Evolutionary conservation across 768 basidiomycete species (phyloP), one percentile per base, ranked within the genome.

Genomic region (Crepidotus variabilis): DNA sequence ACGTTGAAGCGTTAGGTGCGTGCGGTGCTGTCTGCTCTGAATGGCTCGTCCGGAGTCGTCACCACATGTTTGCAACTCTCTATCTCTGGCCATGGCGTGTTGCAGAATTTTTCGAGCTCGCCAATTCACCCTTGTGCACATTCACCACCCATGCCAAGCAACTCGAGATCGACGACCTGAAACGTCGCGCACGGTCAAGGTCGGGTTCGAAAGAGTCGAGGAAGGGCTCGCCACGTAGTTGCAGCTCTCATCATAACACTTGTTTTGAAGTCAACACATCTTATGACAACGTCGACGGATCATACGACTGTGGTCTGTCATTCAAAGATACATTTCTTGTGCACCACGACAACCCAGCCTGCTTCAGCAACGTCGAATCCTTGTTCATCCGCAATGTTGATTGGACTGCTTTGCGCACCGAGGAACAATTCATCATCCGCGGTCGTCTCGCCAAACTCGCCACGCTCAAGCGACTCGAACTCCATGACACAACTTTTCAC

Each of bases 1-100:
- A 72, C 55, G 43, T 61, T 9, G 53, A 39, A 35, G 54, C 64
- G 14, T 60, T 74, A 22, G 63, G 64, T 5, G 47, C 48, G 9
- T 72, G 71, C 58, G 63, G 69, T 55, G 46, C 63, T 9, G 71
- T 72, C 18, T 74, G 70, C 60, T 63, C 64, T 0, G 66, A 67
- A 56, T 74, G 71, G 71, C 58, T 71, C 33, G 56, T 60, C 18
- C 64, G 70, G 24, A 69, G 68, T 56, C 67, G 71, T 5, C 61
- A 65, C 57, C 70, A 71, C 57, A 54, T 69, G 9, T 72, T 74
- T 58, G 63, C 62, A 8, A 68, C 66, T 10, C 59, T 69, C 1
- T 67, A 67, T 20, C 65, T 71, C 14, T 66, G 66, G 66, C 68
- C 68, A 8, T 68, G 66, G 65, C 63, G 68, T 4, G 58, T 61